Conservation (phyloP, 1,284 basidiomycete genomes). For the Cutaneotrichosporon cutaneum region DNA sequence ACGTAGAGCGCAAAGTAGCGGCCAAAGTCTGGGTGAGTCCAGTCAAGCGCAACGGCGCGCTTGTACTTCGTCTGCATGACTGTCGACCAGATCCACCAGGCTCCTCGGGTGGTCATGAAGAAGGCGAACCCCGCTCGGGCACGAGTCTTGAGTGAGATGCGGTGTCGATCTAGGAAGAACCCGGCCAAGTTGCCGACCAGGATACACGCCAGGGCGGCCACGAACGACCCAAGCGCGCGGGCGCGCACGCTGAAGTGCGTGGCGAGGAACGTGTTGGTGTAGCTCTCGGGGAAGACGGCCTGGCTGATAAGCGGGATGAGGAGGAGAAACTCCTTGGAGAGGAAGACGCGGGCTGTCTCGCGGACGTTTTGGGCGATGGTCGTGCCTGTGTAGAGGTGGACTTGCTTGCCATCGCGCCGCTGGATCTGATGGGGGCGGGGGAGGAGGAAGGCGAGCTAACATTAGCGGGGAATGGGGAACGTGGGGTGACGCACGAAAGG, state of each 20-base stretch:
- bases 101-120: slow-evolving; percentile 11
- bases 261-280: slow-evolving; percentile 37
- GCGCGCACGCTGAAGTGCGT: slow-evolving; percentile 36
- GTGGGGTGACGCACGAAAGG: slow-evolving; percentile 1
- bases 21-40: slow-evolving; percentile 10
- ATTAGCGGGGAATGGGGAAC: not conserved
- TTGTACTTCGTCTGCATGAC: slow-evolving; percentile 14
- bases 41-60: slow-evolving; percentile 7
- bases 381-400: slow-evolving; percentile 11
- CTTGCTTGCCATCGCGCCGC: slow-evolving; percentile 9
- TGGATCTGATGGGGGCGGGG: slow-evolving; percentile 14
- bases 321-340: slow-evolving; percentile 22
- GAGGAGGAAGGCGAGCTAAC: slow-evolving; percentile 17
- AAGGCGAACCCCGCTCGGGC: slow-evolving; percentile 8
- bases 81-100: slow-evolving; percentile 19
- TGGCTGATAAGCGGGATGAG: slow-evolving; percentile 29
- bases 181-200: not conserved
- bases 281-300: slow-evolving; percentile 24
- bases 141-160: not conserved
- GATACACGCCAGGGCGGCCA: slow-evolving; percentile 8
- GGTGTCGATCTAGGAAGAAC: slow-evolving; percentile 12
- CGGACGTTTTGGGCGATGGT: slow-evolving; percentile 25
- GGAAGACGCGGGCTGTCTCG: slow-evolving; percentile 15
- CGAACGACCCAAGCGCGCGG: slow-evolving; percentile 32
- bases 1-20: slow-evolving; percentile 20